These are phyloP conservation scores for Aspergillus persii DNA, from an alignment of 2,329 filamentous ascomycete genomes.

Conservation along the genomic window DNA sequence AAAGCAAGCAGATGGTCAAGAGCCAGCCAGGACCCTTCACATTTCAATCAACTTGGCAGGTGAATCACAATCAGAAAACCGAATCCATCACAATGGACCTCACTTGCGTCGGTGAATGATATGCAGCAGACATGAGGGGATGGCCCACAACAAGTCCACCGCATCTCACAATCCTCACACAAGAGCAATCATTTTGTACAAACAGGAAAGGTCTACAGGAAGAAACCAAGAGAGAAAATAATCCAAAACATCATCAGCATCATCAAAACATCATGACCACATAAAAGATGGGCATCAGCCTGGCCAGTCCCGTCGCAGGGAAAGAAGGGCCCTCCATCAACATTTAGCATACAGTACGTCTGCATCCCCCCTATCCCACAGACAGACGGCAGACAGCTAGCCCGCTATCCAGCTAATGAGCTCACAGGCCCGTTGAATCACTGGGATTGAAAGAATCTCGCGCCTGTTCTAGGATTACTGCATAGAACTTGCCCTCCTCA, in stretches of 20 bases:
- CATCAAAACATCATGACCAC: not conserved
- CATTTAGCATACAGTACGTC: not conserved
- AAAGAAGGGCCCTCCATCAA: not conserved
- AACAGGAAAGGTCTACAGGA: not conserved
- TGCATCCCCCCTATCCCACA: not conserved
- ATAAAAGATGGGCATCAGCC: not conserved
- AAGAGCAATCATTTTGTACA: not conserved
- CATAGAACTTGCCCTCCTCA: slow-evolving; percentile 38
- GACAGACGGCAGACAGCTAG: not conserved
- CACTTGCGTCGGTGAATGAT: not conserved
- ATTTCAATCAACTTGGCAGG: not conserved
- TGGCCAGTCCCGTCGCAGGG: not conserved
- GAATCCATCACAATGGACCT: not conserved
- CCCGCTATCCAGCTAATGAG: too few relatives aligned
- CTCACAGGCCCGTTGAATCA: not conserved
- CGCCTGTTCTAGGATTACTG: slow-evolving; percentile 35
- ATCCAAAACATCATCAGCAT: slow-evolving; percentile 3
- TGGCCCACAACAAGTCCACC: not conserved
- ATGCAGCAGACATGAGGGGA: not conserved
- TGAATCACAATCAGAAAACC: not conserved
- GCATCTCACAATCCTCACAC: not conserved
- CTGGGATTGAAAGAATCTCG: slow-evolving; percentile 4
- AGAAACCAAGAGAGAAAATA: not conserved
- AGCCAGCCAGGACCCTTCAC: not conserved
- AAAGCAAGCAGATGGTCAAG: not conserved